phyloP scores from a whole-genome alignment of 2,329 filamentous ascomycete species.

The Fusarium dlaminii region DNA sequence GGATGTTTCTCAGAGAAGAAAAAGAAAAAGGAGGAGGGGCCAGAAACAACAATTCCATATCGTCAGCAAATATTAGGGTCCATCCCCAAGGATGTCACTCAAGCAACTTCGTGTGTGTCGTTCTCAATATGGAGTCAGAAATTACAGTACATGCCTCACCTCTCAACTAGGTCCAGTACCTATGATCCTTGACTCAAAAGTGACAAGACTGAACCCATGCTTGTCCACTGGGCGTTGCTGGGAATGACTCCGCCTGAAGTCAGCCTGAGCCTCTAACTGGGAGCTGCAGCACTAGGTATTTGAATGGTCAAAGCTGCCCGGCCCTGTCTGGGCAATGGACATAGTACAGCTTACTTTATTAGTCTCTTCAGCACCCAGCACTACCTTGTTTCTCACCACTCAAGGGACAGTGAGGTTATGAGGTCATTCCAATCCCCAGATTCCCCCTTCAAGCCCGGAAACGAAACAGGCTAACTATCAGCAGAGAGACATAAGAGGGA shows the following conservation, averaged over 20 bases:
- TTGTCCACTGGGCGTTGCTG: constrained; percentile 7
- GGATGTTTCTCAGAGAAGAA: background rate
- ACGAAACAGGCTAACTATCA: constrained; percentile 1
- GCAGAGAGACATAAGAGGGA: background rate
- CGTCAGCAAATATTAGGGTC: constrained; percentile 16
- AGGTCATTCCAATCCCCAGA: constrained; percentile 36
- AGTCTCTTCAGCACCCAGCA: background rate
- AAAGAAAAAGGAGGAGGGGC: constrained; percentile 1
- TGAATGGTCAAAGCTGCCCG: constrained; percentile 27
- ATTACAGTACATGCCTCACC: background rate
- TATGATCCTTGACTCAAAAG: background rate
- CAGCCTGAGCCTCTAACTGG: constrained; percentile 32
- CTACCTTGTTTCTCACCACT: constrained; percentile 20
- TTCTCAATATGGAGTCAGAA: constrained; percentile 6
- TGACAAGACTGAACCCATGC: constrained; percentile 12
- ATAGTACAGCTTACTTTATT: constrained; percentile 1
- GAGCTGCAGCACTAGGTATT: background rate
- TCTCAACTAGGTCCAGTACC: background rate
- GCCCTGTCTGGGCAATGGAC: background rate
- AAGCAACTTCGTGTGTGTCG: constrained; percentile 5
- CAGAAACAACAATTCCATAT: constrained; percentile 11
- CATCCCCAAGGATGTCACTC: constrained; percentile 26
- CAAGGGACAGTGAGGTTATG: constrained; percentile 15
- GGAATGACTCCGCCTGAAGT: constrained; percentile 33
- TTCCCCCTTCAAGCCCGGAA: constrained; percentile 16